Evolutionary conservation across 2,329 filamentous ascomycete species (phyloP), one percentile per base, ranked within the genome.

Genomic region (Pseudogymnoascus pannorum): DNA sequence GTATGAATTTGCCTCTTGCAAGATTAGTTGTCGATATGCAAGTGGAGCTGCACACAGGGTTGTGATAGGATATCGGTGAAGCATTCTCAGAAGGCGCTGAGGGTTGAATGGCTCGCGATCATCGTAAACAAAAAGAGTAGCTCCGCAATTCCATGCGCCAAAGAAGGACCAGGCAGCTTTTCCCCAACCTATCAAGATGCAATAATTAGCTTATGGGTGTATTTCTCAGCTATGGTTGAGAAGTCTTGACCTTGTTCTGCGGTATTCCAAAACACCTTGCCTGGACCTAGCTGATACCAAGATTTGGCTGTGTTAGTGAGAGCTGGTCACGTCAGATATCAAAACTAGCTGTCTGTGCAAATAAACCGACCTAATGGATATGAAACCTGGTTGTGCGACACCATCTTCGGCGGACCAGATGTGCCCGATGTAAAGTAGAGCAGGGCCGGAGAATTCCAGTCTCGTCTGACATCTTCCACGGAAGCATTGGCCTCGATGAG

Each of bases 91-190:
- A 4, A 72, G 71, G 1, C 65, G 63, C 14, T 65, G 64, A 3
- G 73, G 63, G 33, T 66, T 68, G 65, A 76, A 76, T 2, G 74
- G 59, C 18, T 66, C 61, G 7, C 73, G 65, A 63, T 75, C 72
- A 58, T 76, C 75, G 64, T 76, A 70, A 18, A 76, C 68, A 63
- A 76, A 76, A 5, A 76, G 69, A 1, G 69, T 74, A 1, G 74
- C 74, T 8, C 75, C 75, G 60, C 72, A 74, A 58, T 75, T 76
- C 73, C 75, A 76, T 1, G 74, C 66, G 3, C 69, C 71, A 51
- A 76, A 73, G 61, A 72, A 75, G 2, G 74, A 71, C 74, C 74
- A 76, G 6, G 72, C 73, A 40, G 75, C 74, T 68, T 76, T 76
- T 3, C 73, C 75, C 75, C 75, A 76, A 33, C 75, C 68, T 64